These are phyloP conservation scores for Pogostemon cablin DNA, from an alignment of 257 asterid genomes.

Conservation along the genomic window DNA sequence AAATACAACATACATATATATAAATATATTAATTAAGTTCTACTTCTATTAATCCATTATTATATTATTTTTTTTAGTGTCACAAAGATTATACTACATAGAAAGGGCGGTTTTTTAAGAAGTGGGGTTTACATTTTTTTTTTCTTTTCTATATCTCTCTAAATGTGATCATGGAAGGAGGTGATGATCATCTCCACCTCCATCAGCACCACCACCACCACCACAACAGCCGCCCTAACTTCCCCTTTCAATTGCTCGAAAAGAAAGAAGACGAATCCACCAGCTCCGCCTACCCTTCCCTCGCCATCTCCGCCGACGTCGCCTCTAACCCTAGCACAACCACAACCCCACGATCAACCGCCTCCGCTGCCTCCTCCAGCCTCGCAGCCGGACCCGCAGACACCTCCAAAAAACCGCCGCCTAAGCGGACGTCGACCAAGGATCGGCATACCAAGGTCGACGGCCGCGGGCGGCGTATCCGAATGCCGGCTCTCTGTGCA, in stretches of 20 bases:
- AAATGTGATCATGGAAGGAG: constrained; percentile 88
- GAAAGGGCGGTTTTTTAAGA: constrained; percentile 24
- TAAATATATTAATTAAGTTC: constrained; percentile 37
- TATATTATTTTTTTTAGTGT: background rate
- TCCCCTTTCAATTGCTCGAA: constrained; percentile 88
- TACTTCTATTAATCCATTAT: background rate
- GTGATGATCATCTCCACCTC: constrained; percentile 76
- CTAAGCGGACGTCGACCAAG: constrained; percentile 79
- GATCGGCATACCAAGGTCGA: constrained; percentile 95
- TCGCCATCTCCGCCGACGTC: constrained; percentile 38
- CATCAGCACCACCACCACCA: constrained; percentile 56
- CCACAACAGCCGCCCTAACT: constrained; percentile 53
- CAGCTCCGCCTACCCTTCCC: constrained; percentile 44
- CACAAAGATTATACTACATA: no score
- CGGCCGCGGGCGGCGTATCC: constrained; percentile 92
- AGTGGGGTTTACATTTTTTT: constrained; percentile 35
- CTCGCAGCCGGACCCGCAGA: constrained; percentile 47
- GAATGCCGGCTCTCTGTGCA: constrained; percentile 95
- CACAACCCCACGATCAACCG: constrained; percentile 34
- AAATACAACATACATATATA: constrained; percentile 27
- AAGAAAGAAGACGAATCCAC: constrained; percentile 64
- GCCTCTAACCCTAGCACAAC: constrained; percentile 45
- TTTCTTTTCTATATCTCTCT: constrained; percentile 16
- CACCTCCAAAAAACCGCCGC: constrained; percentile 65
- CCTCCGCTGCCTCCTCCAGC: constrained; percentile 38